Conservation (phyloP, 345 rosid species). For the Brassica napus region Da-Ae NC_063451.1:45225501-45226000, state of each 20-base stretch:
- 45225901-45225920: slow-evolving; percentile 71
- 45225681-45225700: slow-evolving; percentile 71
- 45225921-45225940: slow-evolving; percentile 73
- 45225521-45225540: slow-evolving; percentile 91
- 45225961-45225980: slow-evolving; percentile 99
- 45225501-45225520: slow-evolving; percentile 99
- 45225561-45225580: slow-evolving; percentile 74
- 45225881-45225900: slow-evolving; percentile 77
- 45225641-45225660: slow-evolving; percentile 83
- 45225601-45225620: slow-evolving; percentile 69
- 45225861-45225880: slow-evolving; percentile 88
- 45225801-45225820: slow-evolving; percentile 13
- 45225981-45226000: slow-evolving; percentile 85
- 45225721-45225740: slow-evolving; percentile 67
- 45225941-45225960: slow-evolving; percentile 82
- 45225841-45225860: slow-evolving; percentile 76
- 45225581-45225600: slow-evolving; percentile 64
- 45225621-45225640: slow-evolving; percentile 84
- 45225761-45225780: slow-evolving; percentile 6
- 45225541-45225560: slow-evolving; percentile 80
- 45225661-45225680: slow-evolving; percentile 71
- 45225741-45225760: slow-evolving; percentile 46
- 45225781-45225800: background rate
- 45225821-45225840: slow-evolving; percentile 55
- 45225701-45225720: slow-evolving; percentile 94